Evolutionary conservation across 805 yeast species (phyloP).

Genomic region (Sugiyamaella chiloensis): DNA sequence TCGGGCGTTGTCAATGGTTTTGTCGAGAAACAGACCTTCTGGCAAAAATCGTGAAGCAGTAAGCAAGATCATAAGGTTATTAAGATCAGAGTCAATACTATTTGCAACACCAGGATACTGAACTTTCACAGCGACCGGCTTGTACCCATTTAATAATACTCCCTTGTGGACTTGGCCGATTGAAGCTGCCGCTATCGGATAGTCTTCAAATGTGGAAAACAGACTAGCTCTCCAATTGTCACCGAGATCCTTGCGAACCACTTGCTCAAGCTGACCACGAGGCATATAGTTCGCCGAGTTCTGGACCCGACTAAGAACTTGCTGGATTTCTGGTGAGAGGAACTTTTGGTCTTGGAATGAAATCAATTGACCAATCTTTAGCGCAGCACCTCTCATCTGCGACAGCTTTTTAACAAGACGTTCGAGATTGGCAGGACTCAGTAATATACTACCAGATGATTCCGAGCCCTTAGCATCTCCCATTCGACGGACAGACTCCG

Average conservation of each 20-base stretch:
- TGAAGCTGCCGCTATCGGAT: constrained; percentile 95
- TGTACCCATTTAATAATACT: constrained; percentile 51
- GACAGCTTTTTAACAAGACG: constrained; percentile 82
- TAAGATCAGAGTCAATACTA: constrained; percentile 91
- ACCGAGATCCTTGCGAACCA: constrained; percentile 73
- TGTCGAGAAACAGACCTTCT: constrained; percentile 85
- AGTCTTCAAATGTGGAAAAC: constrained; percentile 73
- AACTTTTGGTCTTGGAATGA: constrained; percentile 89
- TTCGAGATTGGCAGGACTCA: constrained; percentile 82
- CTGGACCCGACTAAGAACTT: constrained; percentile 78
- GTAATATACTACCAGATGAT: constrained; percentile 51
- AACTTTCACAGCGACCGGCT: constrained; percentile 84
- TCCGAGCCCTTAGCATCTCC: constrained; percentile 19
- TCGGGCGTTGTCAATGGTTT: constrained; percentile 89
- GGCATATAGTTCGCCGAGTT: constrained; percentile 98
- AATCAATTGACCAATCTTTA: constrained; percentile 94
- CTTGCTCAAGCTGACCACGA: constrained; percentile 75
- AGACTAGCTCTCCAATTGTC: constrained; percentile 65
- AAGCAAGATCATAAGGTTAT: constrained; percentile 73
- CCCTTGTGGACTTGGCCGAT: constrained; percentile 96
- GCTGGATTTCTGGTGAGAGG: constrained; percentile 80
- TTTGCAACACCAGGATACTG: constrained; percentile 97
- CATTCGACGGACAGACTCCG: constrained; percentile 65
- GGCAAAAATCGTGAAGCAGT: constrained; percentile 87
- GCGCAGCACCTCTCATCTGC: constrained; percentile 98